phyloP scores from a whole-genome alignment of 805 yeast genomes.

The Teunomyces kruisii region DNA sequence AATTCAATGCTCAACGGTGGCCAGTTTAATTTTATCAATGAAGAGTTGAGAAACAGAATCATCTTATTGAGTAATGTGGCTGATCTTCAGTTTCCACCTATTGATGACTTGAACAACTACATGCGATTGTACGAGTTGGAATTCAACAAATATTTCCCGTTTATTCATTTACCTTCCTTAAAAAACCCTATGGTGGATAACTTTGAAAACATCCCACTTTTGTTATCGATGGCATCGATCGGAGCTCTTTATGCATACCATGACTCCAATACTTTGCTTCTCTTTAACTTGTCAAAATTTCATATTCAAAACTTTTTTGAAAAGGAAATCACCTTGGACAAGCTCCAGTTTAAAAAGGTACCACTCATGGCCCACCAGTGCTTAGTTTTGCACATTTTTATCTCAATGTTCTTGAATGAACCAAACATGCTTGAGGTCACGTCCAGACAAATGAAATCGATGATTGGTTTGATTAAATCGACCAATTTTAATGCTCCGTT shows the following conservation, averaged over 20 bases:
- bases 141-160: conserved; percentile 80
- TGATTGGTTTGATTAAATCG: conserved; percentile 54
- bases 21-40: conserved; percentile 12
- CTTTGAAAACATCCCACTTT: conserved; percentile 58
- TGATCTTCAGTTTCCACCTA: conserved; percentile 66
- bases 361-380: conserved; percentile 59
- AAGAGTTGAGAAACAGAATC: conserved; percentile 53
- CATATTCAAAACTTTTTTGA: conserved; percentile 69
- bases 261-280: conserved; percentile 68
- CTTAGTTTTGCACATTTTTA: conserved; percentile 53
- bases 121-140: conserved; percentile 72
- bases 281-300: conserved; percentile 66
- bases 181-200: conserved; percentile 35
- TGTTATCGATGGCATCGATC: conserved; percentile 79
- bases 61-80: conserved; percentile 52
- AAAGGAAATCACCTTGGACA: conserved; percentile 43
- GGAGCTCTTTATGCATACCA: conserved; percentile 88
- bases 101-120: conserved; percentile 75
- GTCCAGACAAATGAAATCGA: conserved; percentile 51
- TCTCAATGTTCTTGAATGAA: conserved; percentile 57
- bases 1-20: conserved; percentile 5
- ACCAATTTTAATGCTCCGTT: conserved; percentile 53
- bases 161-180: conserved; percentile 71
- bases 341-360: conserved; percentile 51
- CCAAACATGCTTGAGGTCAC: conserved; percentile 50